Base-by-base conservation (phyloP, 495 filamentous ascomycete genomes). In the Aspergillus funiculosus region DNA sequence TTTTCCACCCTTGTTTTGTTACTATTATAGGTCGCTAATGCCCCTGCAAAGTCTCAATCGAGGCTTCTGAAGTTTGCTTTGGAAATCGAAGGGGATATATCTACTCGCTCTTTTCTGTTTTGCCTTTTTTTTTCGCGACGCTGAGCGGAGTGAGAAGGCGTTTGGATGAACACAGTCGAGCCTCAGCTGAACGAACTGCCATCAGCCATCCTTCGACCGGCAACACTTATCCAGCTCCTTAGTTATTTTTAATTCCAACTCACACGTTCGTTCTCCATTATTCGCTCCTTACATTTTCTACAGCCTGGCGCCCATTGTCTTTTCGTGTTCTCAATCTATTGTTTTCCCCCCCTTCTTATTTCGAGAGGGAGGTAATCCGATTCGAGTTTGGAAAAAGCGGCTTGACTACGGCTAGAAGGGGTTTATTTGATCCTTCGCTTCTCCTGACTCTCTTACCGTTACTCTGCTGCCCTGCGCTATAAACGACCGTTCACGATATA, bases 401-500 rank as follows among this genome's bases (percentile, higher is more conserved):
- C 27, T 28, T 40, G 29, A 24, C 51, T 32, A 26, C n/a, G 18
- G 17, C 17, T 25, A 9, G 13, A 42, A 18, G 28, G 30, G 43
- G 28, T 20, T 45, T 27, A 15, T 31, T 30, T 42, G 17, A 37
- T 15, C 14, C 21, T 30, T 25, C 14, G 13, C 24, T 27, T 39
- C 20, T 31, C 35, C 40, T 20, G n/a, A 22, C 8, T 27, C 24
- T 25, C 46, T 21, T 39, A 29, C 31, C 32, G 20, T 42, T 39
- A 35, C 22, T 38, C 43, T 32, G 26, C 22, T 22, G 32, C 28
- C 7, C 29, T 57, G 55, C 57, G 50, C 48, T 56, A 43, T 59
- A 50, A 59, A 65, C 61, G 64, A 69, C 64, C 54, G 51, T 64
- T 60, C 58, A 71, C 58, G 68, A 69, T 34, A 37, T 34, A 55